Conservation (phyloP, 768 basidiomycete genomes). For the Leccinum truebloodii region DNA sequence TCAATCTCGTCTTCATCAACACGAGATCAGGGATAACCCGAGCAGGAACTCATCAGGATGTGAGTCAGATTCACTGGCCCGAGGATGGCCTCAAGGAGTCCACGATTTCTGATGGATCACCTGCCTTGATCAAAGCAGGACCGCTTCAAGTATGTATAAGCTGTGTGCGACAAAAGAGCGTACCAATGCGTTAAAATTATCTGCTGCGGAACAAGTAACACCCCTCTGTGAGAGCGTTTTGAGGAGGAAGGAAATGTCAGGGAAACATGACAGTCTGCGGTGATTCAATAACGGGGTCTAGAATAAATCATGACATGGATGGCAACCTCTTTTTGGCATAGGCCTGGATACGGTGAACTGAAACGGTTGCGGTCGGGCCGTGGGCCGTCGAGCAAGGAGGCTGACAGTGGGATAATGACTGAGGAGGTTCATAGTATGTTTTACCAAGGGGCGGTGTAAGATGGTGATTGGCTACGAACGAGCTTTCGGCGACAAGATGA, state of each 20-base stretch:
- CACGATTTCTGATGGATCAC: neutral
- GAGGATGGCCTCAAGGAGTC: neutral
- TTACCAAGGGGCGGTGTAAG: neutral
- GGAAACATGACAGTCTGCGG: neutral
- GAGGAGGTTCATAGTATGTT: too few relatives aligned
- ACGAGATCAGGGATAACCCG: neutral
- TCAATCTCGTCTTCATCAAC: neutral
- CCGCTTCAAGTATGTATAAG: neutral
- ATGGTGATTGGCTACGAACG: neutral
- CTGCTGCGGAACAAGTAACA: neutral
- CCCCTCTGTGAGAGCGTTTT: neutral
- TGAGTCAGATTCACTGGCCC: neutral
- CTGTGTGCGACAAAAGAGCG: neutral
- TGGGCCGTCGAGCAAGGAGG: neutral
- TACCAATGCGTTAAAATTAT: neutral
- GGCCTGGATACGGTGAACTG: neutral
- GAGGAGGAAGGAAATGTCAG: neutral
- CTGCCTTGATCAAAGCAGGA: neutral
- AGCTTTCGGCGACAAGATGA: neutral
- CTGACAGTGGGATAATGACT: neutral
- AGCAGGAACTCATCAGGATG: neutral
- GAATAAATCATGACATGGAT: neutral
- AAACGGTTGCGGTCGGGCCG: neutral
- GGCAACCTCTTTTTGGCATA: neutral
- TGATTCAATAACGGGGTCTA: neutral